Evolutionary conservation across 148 eudicot species (phyloP), one percentile per base, ranked within the genome.

Genomic region (Silene uniflora): DNA sequence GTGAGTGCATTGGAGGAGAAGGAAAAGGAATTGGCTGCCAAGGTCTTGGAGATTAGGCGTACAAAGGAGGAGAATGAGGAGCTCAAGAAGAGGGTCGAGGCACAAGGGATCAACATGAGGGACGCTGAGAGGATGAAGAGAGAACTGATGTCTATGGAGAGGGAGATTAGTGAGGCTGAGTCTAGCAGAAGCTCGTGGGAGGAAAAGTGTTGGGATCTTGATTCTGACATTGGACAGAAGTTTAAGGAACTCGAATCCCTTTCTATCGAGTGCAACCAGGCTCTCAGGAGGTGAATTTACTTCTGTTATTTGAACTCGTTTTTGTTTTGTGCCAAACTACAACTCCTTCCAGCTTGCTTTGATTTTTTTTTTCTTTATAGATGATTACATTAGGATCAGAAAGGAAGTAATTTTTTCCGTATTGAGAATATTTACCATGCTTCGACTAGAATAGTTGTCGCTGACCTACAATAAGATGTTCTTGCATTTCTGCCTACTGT

Each of bases 51-150:
- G 71, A 84, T 85, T 39, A 76, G 69, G 78, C 79, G 75, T 78
- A 89, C 83, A 32, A 76, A 84, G 17, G 91, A 81, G 84, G 97
- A 90, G 85, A 92, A 86, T 69, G 91, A 91, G 77, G 99, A 91
- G 85, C 80, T 96, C 80, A 89, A 81, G 89, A 91, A 82, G 85
- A 84, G 75, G 72, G 79, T 89, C n/a, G 89, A 91, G 75, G 85
- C 83, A 58, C 99, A 92, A 69, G 90, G 82, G 65, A 84, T 96
- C 81, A 92, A 88, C 77, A 14, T 83, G n/a, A 85, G 97, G 88
- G 99, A 87, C 79, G 99, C 98, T 6, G 99, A 91, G 83, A 89
- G 97, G 87, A 96, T 96, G 98, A 92, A 86, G 85, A 84, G 90
- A 73, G 98, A 96, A 80, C 66, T 92, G 78, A 83, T 77, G 83